Base-by-base conservation (phyloP, 179 eudicot genomes). In the Camellia oleifera region DNA sequence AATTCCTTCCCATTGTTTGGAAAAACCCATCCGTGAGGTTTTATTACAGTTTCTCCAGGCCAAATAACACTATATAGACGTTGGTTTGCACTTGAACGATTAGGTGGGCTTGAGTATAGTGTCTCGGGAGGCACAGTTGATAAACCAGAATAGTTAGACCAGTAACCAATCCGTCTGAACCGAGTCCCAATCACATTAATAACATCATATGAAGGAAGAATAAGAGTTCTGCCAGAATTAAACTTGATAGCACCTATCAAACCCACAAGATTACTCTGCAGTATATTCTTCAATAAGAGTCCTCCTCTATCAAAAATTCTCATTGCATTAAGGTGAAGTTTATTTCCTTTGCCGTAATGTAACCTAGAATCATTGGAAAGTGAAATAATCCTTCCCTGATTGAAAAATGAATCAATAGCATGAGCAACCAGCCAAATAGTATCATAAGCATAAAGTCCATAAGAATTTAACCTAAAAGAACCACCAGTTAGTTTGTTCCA, bases 1-100 rank as follows among this genome's bases (percentile, higher is more conserved):
- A 95, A 67, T 60, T 71, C 85, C 81, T 83, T 85, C 76, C 99
- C 99, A 70, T 88, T 87, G 79, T 85, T 90, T 18, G 99, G 99
- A 79, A 95, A 95, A 81, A 92, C 95, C 98, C 99, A 95, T 48
- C 99, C 99, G 81, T 98, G 97, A 76, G 99, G 99, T 32, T 74
- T 81, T 53, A 72, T 61, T 17, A 86, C 85, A 20, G 93, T 79
- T 20, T 94, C 93, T 80, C 93, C 99, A 1, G 99, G 98, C 99
- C 99, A 95, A 65, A 93, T 53, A 48, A 91, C 93, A 69, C 91
- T 88, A 54, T 40, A 95, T 26, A 0, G 84, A n/a, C 78, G 75
- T 74, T 90, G 92, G 77, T 77, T 91, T n/a, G 81, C 83, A 67
- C 85, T 82, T 45, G 98, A 93, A 69, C 83, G 84, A 74, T 93